Evolutionary conservation across 805 yeast genomes (phyloP).

Genomic region (Candida namnaoensis): DNA sequence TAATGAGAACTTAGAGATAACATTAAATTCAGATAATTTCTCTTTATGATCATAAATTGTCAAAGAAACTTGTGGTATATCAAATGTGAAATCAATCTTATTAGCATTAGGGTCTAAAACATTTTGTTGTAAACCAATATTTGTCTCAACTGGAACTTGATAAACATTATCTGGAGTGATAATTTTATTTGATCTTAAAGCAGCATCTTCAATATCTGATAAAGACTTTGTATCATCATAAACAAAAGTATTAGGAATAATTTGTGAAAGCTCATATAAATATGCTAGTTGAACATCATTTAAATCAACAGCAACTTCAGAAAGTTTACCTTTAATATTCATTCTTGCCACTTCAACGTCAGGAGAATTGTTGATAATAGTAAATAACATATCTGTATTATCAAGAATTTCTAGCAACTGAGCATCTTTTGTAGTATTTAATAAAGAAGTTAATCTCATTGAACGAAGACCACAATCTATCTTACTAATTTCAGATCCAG

Average conservation of each 20-base stretch:
- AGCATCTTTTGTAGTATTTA: conserved; percentile 35
- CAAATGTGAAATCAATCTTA: conserved; percentile 40
- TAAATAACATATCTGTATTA: conserved; percentile 51
- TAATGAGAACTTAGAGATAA: conserved; percentile 51
- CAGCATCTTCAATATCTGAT: conserved; percentile 54
- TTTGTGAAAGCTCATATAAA: conserved; percentile 43
- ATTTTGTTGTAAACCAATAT: conserved; percentile 7
- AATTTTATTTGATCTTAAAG: conserved; percentile 50
- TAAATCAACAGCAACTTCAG: conserved; percentile 53
- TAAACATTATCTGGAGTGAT: conserved; percentile 26
- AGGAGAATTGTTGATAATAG: conserved; percentile 45
- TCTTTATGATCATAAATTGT: conserved; percentile 49
- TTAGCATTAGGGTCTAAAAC: conserved; percentile 15
- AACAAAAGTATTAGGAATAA: conserved; percentile 46
- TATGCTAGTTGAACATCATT: conserved; percentile 68
- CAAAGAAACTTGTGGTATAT: conserved; percentile 55
- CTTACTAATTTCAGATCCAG: conserved; percentile 33
- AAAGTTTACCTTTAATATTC: conserved; percentile 45
- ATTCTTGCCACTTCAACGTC: conserved; percentile 35
- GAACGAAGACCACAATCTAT: conserved; percentile 66
- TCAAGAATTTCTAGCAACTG: conserved; percentile 62
- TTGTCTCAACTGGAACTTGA: conserved; percentile 6
- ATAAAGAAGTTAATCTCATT: conserved; percentile 55
- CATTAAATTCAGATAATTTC: conserved; percentile 22
- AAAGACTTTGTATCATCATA: conserved; percentile 31